Evolutionary conservation across 305 asterid genomes (phyloP).

Genomic region (Fraxinus angustifolia): DNA sequence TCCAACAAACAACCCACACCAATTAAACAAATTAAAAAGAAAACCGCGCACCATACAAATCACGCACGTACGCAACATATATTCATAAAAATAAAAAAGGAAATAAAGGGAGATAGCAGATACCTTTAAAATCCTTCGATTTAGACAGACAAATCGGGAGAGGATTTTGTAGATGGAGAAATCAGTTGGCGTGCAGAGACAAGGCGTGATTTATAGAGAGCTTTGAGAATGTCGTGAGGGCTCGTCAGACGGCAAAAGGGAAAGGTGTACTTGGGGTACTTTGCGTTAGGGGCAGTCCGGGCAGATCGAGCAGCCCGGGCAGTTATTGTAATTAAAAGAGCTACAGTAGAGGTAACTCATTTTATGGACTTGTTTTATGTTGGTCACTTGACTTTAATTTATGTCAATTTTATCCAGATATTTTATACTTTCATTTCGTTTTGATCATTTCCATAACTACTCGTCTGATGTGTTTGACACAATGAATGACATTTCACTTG

Average conservation of each 20-base stretch:
- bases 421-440: neutral
- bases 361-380: neutral
- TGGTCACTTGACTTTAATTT: neutral
- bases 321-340: neutral
- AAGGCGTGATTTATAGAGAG: neutral
- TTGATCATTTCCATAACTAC: neutral
- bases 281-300: constrained; percentile 4
- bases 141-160: neutral
- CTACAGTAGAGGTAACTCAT: neutral
- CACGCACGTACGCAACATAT: neutral
- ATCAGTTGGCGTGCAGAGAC: neutral
- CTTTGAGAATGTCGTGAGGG: neutral
- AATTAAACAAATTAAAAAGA: neutral
- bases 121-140: constrained; percentile 13
- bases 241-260: constrained; percentile 12
- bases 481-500: neutral
- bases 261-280: neutral
- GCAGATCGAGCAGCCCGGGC: constrained; percentile 6
- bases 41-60: neutral
- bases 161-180: neutral
- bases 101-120: neutral
- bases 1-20: neutral
- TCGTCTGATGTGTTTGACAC: neutral
- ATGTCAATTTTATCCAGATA: neutral
- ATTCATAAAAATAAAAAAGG: neutral